Base-by-base conservation (phyloP, 1,139 yeast species). In the Saccharomyces hybrid region DNA sequence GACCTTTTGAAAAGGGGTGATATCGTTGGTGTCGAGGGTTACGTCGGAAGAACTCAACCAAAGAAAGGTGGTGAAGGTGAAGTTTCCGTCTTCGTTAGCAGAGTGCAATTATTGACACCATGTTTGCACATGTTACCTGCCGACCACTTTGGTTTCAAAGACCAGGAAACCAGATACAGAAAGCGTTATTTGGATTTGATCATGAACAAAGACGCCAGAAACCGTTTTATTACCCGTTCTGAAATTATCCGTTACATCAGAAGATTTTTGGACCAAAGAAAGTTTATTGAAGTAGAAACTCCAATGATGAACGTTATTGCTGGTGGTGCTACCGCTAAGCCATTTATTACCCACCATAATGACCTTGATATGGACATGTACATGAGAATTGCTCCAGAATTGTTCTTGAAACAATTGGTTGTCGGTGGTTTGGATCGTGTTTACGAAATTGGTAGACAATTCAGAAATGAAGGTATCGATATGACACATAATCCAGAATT, bases 41-140 rank as follows among this genome's bases (percentile, higher is more conserved):
- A 89, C 75, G 98, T 98, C 59, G 97, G 95, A 72, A 85, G 96
- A 76, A 93, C 99, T 59, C 82, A 86, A 58, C 99, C 99, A 64
- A 91, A 93, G 77, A 91, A 91, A 74, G 98, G 98, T 71, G 99
- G 98, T 72, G 99, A 93, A 68, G 99, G 99, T 74, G 98, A 93
- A 73, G 76, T 93, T 56, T 91, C 98, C 28, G 86, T 93, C 52
- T 93, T 93, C 69, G 95, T 96, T 53, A 81, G 83, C 59, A 79
- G 83, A 61, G 84, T 93, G 63, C 81, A 82, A 67, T 79, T 93
- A 66, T 83, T 93, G 73, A 87, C 97, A 55, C 99, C 99, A 66
- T 88, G 97, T 74, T 79, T 93, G 73, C 97, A 90, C 75, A 93
- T 93, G 98, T 82, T 93, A 71, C 99, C 99, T 67, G 90, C 97